Evolutionary conservation across 179 eudicot species (phyloP), one percentile per base, ranked within the genome.

Genomic region (Drosera spatulata): DNA sequence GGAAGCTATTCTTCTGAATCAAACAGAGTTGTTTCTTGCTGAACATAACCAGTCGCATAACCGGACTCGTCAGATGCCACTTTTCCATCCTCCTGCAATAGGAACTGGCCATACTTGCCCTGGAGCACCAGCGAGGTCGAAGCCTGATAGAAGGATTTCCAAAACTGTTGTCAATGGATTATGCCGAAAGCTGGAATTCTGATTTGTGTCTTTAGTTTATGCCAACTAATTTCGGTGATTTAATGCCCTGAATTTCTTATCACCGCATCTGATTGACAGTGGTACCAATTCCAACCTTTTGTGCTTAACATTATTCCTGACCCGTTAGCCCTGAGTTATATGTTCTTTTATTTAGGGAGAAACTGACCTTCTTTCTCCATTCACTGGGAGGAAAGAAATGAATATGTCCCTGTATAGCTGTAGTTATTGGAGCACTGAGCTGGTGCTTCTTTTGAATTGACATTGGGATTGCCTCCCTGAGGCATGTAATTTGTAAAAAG

Each of bases 131-230:
- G 10, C 78, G 62, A 87, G 79, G 70, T 47, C 67, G 12, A 22
- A 53, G 10, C 12, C 50, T 11, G 56, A 64, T 22, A 81, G 73
- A 61, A 61, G 65, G 15, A 82, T 75, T 61, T 50, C 64, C 3
- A 71, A 73, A 66, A 77, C 62, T 37, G 69, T 83, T 46, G 83
- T 70, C 58, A 71, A 60, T 6, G 72, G 68, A 33, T 55, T 83
- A n/a, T 76, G 81, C 73, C 62, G 80, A 46, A 83, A 74, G 83
- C 83, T 83, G 4, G 85, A 83, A 41, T 83, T 83, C 65, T 83
- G 69, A 74, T 60, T 7, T 10, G 48, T 41, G 37, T 47, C 51
- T 40, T 12, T 10, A 55, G 55, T 62, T 56, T 38, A 65, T 61
- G 56, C 67, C 61, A 67, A 69, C 73, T 50, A 41, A 61, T 56